These are phyloP conservation scores for Aspergillus nidulans DNA, from an alignment of 495 filamentous ascomycete species.

Conservation along the genomic window DNA sequence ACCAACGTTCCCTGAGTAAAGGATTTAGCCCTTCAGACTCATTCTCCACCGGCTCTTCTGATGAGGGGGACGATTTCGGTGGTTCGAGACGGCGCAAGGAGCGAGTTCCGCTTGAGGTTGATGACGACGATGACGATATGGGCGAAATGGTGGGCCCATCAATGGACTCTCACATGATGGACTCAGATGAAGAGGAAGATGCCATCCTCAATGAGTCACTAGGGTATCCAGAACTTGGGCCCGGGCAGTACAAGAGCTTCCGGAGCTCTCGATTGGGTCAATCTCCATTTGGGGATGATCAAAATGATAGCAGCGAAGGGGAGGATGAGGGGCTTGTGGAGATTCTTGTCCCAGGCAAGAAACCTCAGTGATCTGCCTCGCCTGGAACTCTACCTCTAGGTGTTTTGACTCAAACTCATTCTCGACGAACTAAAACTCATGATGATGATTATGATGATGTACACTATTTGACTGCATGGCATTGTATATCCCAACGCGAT, in stretches of 20 bases:
- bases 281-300: constrained; percentile 38
- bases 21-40: constrained; percentile 44
- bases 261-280: constrained; percentile 27
- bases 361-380: constrained; percentile 23
- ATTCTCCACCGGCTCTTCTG: constrained; percentile 38
- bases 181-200: constrained; percentile 47
- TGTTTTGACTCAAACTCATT: constrained; percentile 2
- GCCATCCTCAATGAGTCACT: constrained; percentile 47
- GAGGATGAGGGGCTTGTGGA: constrained; percentile 49
- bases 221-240: constrained; percentile 37
- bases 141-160: constrained; percentile 46
- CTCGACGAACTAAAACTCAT: constrained; percentile 11
- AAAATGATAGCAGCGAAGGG: constrained; percentile 44
- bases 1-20: constrained; percentile 34
- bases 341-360: constrained; percentile 41
- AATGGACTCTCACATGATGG: constrained; percentile 33
- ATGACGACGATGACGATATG: constrained; percentile 48
- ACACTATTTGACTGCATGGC: constrained; percentile 16
- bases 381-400: not conserved
- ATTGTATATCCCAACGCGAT: constrained; percentile 15
- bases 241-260: constrained; percentile 34
- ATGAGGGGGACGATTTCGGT: constrained; percentile 33
- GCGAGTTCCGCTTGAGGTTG: constrained; percentile 43
- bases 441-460: constrained; percentile 18
- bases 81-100: constrained; percentile 35